These are phyloP conservation scores for Colletotrichum musicola DNA, from an alignment of 2,329 filamentous ascomycete species.

Conservation along the genomic window DNA sequence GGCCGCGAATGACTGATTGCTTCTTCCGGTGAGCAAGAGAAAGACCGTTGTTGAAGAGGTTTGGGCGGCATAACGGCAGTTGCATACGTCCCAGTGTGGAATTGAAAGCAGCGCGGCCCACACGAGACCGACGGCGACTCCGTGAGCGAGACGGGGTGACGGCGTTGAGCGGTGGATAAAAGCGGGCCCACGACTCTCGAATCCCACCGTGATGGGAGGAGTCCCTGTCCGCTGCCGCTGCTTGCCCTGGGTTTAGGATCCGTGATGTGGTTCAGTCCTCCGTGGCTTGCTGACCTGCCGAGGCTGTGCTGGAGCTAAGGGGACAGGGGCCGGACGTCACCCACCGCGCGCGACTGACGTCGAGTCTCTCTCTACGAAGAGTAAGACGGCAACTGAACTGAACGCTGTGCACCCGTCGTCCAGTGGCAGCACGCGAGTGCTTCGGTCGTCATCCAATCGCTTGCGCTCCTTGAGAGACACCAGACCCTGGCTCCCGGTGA, in stretches of 20 bases:
- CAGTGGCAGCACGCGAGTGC: slow-evolving; percentile 27
- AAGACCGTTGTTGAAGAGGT: slow-evolving; percentile 9
- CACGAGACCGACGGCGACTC: slow-evolving; percentile 38
- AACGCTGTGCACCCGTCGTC: not conserved
- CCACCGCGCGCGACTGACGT: slow-evolving; percentile 1
- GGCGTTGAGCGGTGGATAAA: slow-evolving; percentile 37
- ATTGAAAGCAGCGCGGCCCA: slow-evolving; percentile 25
- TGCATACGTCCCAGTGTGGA: slow-evolving; percentile 29
- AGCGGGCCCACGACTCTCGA: slow-evolving; percentile 19
- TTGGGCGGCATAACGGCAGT: slow-evolving; percentile 31
- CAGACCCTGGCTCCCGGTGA: slow-evolving; percentile 30
- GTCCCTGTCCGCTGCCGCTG: slow-evolving; percentile 8
- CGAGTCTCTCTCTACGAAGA: not conserved
- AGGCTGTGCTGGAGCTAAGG: slow-evolving; percentile 38
- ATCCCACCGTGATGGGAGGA: slow-evolving; percentile 29
- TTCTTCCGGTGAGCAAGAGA: not conserved
- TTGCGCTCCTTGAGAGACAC: slow-evolving; percentile 34
- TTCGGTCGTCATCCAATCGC: slow-evolving; percentile 40
- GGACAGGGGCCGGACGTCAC: slow-evolving; percentile 25
- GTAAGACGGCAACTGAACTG: slow-evolving; percentile 1
- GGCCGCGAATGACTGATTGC: slow-evolving; percentile 10
- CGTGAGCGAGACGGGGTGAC: slow-evolving; percentile 33
- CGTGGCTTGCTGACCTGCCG: slow-evolving; percentile 38
- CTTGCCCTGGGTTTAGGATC: slow-evolving; percentile 1
- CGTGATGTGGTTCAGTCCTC: slow-evolving; percentile 35